Evolutionary conservation across 805 yeast genomes (phyloP).

Genomic region (Maudiozyma turicensis): DNA sequence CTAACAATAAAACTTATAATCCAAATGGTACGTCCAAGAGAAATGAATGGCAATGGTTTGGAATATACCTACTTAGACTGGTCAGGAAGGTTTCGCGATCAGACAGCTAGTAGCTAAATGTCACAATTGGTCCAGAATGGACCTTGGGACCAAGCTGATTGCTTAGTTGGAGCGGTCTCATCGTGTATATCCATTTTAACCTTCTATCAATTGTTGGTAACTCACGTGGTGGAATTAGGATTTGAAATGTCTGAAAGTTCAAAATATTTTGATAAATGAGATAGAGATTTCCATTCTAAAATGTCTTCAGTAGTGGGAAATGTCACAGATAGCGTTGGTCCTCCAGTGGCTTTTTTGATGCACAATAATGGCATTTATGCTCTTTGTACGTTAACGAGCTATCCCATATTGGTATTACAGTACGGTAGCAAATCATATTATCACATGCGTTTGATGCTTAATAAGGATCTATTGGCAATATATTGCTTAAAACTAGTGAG

Average conservation of each 20-base stretch:
- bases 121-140: background rate
- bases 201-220: background rate
- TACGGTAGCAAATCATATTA: background rate
- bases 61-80: background rate
- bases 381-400: background rate
- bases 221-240: background rate
- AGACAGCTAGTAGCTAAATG: background rate
- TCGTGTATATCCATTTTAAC: background rate
- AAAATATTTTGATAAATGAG: background rate
- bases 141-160: background rate
- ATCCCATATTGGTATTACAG: background rate
- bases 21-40: background rate
- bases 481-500: background rate
- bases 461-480: background rate
- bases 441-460: background rate
- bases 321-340: background rate
- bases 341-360: background rate
- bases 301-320: background rate
- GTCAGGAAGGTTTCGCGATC: background rate
- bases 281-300: background rate
- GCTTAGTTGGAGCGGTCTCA: background rate
- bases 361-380: background rate
- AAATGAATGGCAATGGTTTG: background rate
- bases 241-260: background rate
- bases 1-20: background rate